Conservation (phyloP, 768 basidiomycete species). For the Psilocybe cubensis region DNA sequence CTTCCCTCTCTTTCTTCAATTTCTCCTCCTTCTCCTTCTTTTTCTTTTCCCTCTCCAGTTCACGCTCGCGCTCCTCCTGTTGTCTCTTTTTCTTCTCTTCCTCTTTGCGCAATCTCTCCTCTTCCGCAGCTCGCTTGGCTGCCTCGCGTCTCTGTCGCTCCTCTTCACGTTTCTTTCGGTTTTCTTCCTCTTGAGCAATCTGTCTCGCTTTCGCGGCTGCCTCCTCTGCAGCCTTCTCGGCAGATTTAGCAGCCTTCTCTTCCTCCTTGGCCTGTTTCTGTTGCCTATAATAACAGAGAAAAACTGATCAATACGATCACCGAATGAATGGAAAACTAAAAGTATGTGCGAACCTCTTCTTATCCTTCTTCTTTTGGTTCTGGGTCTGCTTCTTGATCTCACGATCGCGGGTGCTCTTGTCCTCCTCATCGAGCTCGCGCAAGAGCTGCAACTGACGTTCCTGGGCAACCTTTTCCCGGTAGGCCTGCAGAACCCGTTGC, state of each 20-base stretch:
- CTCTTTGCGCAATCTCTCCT: slow-evolving; percentile 81
- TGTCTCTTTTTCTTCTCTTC: slow-evolving; percentile 80
- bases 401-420: slow-evolving; percentile 80
- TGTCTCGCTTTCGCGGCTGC: slow-evolving; percentile 78
- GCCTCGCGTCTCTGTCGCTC: slow-evolving; percentile 81
- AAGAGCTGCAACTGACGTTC: slow-evolving; percentile 93
- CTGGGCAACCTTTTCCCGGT: slow-evolving; percentile 95
- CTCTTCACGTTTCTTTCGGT: slow-evolving; percentile 82
- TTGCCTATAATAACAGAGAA: slow-evolving; percentile 49
- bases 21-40: slow-evolving; percentile 77
- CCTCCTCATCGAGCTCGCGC: slow-evolving; percentile 95
- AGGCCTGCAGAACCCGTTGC: slow-evolving; percentile 95
- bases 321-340: slow-evolving; percentile 10
- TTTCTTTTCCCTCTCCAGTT: slow-evolving; percentile 76
- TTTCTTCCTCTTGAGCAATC: slow-evolving; percentile 78
- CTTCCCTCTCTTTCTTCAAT: slow-evolving; percentile 71
- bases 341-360: slow-evolving; percentile 63
- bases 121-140: slow-evolving; percentile 75
- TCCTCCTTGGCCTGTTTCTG: slow-evolving; percentile 95
- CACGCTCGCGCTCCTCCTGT: slow-evolving; percentile 80
- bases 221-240: slow-evolving; percentile 87
- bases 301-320: slow-evolving; percentile 8
- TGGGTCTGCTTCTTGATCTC: slow-evolving; percentile 94
- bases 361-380: slow-evolving; percentile 99
- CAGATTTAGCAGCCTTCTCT: slow-evolving; percentile 81